Evolutionary conservation across 2,329 filamentous ascomycete genomes (phyloP), one percentile per base, ranked within the genome.

Genomic region (Phoma sp.): DNA sequence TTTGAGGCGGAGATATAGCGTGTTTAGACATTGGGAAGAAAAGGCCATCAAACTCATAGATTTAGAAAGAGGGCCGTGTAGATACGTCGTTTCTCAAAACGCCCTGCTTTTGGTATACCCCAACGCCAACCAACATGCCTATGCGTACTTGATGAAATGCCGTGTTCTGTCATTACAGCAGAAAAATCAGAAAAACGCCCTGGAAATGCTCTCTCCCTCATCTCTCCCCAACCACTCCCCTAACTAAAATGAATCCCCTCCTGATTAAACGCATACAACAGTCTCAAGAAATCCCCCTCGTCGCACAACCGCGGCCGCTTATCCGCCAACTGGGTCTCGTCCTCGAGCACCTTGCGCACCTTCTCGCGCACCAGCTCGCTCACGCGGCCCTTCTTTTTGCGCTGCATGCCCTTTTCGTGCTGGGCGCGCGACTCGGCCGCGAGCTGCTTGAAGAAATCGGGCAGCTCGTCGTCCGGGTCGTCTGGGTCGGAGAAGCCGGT

Each of bases 231-330:
- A 29, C 27, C 27, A 29, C 3, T 10, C 17, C 32, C 15, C 53
- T 66, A 92, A 59, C 85, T 89, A 74, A 98, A 98, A 78, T 97
- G 94, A 56, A 98, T 94, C 25, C 92, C 92, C 73, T 96, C 91
- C 63, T 91, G 86, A 73, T 97, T 96, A 76, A 97, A 96, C 2
- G 90, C 89, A 75, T 84, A 86, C 60, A 96, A 77, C 62, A 97
- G 76, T 65, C 88, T 88, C 72, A 99, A 77, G 72, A 97, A 98
- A 68, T 96, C 93, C 47, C 90, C 93, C 78, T 98, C 92, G 70
- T 97, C 92, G 70, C 92, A 96, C 80, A 95, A 88, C 58, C 91
- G 84, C 10, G 93, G 85, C 62, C 94, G 83, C 78, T 90, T 91
- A 57, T 96, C 91, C 3, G 88, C 88, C 49, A 98, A 81, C 43